Evolutionary conservation across 2,329 filamentous ascomycete genomes (phyloP).

Genomic region (Diaporthe sp.): DNA sequence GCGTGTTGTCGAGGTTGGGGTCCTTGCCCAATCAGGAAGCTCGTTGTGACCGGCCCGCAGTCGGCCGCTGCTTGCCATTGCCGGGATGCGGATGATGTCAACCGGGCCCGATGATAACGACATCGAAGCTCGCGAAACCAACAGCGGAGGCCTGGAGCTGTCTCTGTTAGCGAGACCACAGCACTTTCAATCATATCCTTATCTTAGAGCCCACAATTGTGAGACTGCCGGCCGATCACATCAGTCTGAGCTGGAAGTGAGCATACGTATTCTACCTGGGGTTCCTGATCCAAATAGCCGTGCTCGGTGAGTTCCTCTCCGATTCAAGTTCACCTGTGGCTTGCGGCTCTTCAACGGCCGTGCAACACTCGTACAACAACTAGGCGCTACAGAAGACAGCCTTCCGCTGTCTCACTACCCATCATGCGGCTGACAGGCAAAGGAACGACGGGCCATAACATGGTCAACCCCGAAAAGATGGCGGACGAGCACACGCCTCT

Average conservation of each 20-base stretch:
- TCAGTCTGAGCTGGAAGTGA: not conserved
- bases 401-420: not conserved
- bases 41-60: constrained; percentile 3
- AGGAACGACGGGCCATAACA: constrained; percentile 29
- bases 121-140: constrained; percentile 14
- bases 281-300: not conserved
- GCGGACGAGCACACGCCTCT: constrained; percentile 75
- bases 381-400: not conserved
- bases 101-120: constrained; percentile 30
- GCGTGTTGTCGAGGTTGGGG: not conserved
- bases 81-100: constrained; percentile 37
- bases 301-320: constrained; percentile 14
- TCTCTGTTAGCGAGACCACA: not conserved
- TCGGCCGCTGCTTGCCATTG: constrained; percentile 25
- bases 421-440: constrained; percentile 34
- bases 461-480: constrained; percentile 52
- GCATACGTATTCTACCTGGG: not conserved
- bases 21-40: constrained; percentile 21
- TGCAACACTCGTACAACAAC: not conserved
- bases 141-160: not conserved
- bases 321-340: not conserved
- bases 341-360: constrained; percentile 10
- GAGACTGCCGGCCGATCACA: constrained; percentile 17
- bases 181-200: not conserved
- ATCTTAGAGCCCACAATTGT: constrained; percentile 12